Evolutionary conservation across 768 basidiomycete genomes (phyloP).

Genomic region (Lentinula edodes): DNA sequence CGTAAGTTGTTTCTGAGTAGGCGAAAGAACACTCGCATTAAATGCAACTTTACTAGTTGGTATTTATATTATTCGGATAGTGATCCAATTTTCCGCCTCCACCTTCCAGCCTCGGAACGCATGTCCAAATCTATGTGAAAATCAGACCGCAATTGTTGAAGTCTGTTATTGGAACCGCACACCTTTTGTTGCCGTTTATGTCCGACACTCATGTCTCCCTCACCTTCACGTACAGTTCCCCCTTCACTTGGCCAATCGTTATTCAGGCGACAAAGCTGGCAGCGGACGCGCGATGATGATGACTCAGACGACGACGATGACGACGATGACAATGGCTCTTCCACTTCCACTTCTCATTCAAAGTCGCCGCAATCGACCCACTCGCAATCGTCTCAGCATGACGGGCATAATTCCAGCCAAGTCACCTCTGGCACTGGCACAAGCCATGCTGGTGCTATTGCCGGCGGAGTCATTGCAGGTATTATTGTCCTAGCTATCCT

Average conservation of each 20-base stretch:
- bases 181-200: background rate
- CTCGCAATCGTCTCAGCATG: background rate
- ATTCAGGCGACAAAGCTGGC: background rate
- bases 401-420: background rate
- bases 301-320: slow-evolving; percentile 19
- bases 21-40: no score
- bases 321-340: background rate
- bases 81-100: background rate
- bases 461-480: background rate
- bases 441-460: background rate
- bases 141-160: background rate
- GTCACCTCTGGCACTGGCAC: background rate
- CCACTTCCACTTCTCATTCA: background rate
- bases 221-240: background rate
- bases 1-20: no score
- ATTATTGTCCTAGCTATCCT: background rate
- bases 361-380: background rate
- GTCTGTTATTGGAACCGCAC: background rate
- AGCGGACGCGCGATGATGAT: slow-evolving; percentile 7
- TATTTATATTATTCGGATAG: background rate
- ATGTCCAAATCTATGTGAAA: background rate
- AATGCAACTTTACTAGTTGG: no score
- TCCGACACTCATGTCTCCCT: background rate
- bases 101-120: background rate
- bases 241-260: background rate